Evolutionary conservation across 169 alveolate species (phyloP).

Genomic region (Plasmodium relictum): DNA sequence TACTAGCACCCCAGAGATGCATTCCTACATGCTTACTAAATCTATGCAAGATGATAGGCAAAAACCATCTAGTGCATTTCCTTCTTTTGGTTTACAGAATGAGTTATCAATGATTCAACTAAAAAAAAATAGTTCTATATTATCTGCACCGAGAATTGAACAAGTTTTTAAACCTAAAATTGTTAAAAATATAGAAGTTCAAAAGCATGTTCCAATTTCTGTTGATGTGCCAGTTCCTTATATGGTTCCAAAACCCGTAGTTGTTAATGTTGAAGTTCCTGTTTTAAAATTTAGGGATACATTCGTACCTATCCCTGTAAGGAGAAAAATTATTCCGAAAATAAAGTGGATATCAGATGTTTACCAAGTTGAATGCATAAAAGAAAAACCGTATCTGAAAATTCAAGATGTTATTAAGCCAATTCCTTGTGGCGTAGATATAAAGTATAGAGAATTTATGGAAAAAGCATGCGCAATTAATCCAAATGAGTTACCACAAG

Average conservation of each 20-base stretch:
- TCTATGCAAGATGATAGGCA: conserved; percentile 78
- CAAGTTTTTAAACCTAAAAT: conserved; percentile 87
- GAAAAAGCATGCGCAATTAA: conserved; percentile 88
- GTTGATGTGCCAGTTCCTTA: conserved; percentile 91
- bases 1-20: conserved; percentile 14
- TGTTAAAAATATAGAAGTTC: conserved; percentile 83
- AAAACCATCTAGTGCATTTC: conserved; percentile 45
- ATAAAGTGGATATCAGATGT: conserved; percentile 89
- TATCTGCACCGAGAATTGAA: conserved; percentile 76
- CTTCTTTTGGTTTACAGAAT: conserved; percentile 27
- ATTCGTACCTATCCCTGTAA: conserved; percentile 90
- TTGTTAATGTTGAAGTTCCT: conserved; percentile 91
- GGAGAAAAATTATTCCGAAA: conserved; percentile 88
- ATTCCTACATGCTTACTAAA: conserved; percentile 59
- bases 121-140: conserved; percentile 16
- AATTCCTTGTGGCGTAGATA: conserved; percentile 89
- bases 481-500: conserved; percentile 91
- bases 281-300: conserved; percentile 90
- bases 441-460: conserved; percentile 85
- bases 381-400: conserved; percentile 88
- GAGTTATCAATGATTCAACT: conserved; percentile 15
- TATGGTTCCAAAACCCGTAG: conserved; percentile 91
- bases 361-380: conserved; percentile 89
- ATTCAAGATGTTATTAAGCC: conserved; percentile 89
- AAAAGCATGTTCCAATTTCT: conserved; percentile 87